Percentiles rank a stretch among this genome's conserved stretches.
phyloP scores from a whole-genome alignment of 2,329 filamentous ascomycete species.

The Curvularia spicifera region DNA sequence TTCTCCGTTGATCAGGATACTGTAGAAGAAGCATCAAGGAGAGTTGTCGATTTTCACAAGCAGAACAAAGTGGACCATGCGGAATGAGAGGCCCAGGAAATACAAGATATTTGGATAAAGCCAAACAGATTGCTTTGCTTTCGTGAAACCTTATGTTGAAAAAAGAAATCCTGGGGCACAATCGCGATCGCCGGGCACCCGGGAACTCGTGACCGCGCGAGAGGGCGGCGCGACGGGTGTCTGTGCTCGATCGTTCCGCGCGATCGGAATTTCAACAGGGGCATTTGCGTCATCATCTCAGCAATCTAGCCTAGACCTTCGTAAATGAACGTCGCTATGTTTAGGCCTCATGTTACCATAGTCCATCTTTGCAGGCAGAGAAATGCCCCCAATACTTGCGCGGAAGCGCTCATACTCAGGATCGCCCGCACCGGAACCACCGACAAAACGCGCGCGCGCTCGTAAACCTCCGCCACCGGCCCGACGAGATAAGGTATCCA shows the following conservation, averaged over 20 bases:
- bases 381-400: constrained; percentile 72
- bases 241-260: constrained; percentile 28
- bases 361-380: constrained; percentile 5
- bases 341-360: constrained; percentile 8
- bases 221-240: constrained; percentile 22
- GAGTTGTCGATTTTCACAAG: constrained; percentile 12
- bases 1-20: constrained; percentile 47
- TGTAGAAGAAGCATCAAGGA: constrained; percentile 46
- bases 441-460: constrained; percentile 33
- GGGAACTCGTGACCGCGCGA: constrained; percentile 25
- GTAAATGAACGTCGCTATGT: neutral
- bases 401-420: constrained; percentile 67
- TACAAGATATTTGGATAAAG: neutral
- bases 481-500: constrained; percentile 45
- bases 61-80: neutral
- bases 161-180: neutral
- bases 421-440: constrained; percentile 53
- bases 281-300: constrained; percentile 35
- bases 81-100: neutral
- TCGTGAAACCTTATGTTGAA: neutral
- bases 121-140: neutral
- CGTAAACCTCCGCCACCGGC: constrained; percentile 25
- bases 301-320: constrained; percentile 8
- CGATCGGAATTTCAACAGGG: constrained; percentile 24
- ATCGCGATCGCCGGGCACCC: neutral